phyloP scores from a whole-genome alignment of 768 basidiomycete genomes.

The Termitomyces sp. region DNA sequence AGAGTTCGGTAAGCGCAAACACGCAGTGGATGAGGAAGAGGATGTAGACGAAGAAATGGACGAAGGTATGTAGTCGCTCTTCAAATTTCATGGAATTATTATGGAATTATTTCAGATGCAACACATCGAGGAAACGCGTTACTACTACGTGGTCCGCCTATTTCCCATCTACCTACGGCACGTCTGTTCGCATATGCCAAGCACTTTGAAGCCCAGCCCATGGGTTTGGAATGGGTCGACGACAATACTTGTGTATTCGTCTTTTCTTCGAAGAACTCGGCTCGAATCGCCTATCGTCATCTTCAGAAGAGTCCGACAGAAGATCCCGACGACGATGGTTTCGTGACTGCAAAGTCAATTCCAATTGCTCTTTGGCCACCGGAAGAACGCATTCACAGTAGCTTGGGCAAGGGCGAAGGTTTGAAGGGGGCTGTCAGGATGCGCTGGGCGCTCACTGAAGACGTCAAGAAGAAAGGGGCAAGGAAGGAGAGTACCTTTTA shows the following conservation, averaged over 20 bases:
- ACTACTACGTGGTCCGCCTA: slow-evolving; percentile 66
- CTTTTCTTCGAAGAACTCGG: slow-evolving; percentile 52
- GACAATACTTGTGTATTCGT: slow-evolving; percentile 80
- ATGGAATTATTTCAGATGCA: slow-evolving; percentile 29
- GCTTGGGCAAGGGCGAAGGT: slow-evolving; percentile 64
- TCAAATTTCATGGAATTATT: not conserved
- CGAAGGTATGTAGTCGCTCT: slow-evolving; percentile 20
- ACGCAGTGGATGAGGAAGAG: slow-evolving; percentile 27
- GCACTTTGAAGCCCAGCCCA: slow-evolving; percentile 68
- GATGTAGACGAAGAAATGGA: slow-evolving; percentile 28
- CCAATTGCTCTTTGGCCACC: slow-evolving; percentile 76
- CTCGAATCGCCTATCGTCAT: slow-evolving; percentile 43
- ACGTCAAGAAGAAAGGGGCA: slow-evolving; percentile 77
- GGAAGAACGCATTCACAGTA: slow-evolving; percentile 69
- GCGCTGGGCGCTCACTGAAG: slow-evolving; percentile 69
- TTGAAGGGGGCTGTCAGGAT: slow-evolving; percentile 63
- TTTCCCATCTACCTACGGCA: slow-evolving; percentile 68
- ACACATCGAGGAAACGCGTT: slow-evolving; percentile 60
- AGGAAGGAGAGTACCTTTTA: slow-evolving; percentile 74
- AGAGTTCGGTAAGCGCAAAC: slow-evolving; percentile 43
- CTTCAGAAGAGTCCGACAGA: slow-evolving; percentile 51
- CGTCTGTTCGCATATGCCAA: slow-evolving; percentile 80
- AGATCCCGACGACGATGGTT: slow-evolving; percentile 51
- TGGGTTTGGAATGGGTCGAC: slow-evolving; percentile 83
- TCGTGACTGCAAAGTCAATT: slow-evolving; percentile 60